Percentiles rank a stretch among this genome's conserved stretches.
phyloP scores from a whole-genome alignment of 306 rosid genomes.

The Oxytropis ochrocephala region DNA sequence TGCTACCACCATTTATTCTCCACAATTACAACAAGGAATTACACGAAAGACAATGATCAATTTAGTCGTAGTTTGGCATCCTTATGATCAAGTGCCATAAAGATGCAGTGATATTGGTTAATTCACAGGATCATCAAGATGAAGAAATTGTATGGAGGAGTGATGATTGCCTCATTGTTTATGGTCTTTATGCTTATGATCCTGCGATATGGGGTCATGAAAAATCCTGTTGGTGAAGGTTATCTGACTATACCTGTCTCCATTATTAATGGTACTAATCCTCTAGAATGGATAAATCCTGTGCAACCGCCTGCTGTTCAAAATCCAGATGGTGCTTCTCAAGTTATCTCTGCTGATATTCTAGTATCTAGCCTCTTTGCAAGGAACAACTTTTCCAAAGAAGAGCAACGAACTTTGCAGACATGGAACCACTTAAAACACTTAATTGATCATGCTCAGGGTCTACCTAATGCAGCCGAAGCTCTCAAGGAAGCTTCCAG shows the following conservation, averaged over 20 bases:
- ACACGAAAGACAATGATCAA: conserved; percentile 5
- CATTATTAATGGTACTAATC: conserved; percentile 51
- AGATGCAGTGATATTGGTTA: conserved; percentile 26
- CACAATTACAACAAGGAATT: not conserved
- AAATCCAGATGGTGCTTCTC: conserved; percentile 55
- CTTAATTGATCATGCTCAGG: conserved; percentile 60
- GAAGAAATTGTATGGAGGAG: conserved; percentile 81
- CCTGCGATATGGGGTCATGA: conserved; percentile 63
- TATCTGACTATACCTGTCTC: conserved; percentile 39
- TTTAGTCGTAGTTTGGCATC: conserved; percentile 13
- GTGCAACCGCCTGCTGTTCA: conserved; percentile 53
- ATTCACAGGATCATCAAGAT: conserved; percentile 40
- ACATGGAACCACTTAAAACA: conserved; percentile 78
- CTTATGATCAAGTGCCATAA: conserved; percentile 24
- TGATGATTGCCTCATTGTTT: conserved; percentile 54
- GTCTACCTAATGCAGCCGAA: conserved; percentile 83
- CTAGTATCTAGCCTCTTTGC: conserved; percentile 60
- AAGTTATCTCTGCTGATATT: conserved; percentile 58
- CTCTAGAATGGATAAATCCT: conserved; percentile 75
- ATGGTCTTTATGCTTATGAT: conserved; percentile 73
- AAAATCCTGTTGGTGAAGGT: conserved; percentile 51
- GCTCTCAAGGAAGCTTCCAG: conserved; percentile 91
- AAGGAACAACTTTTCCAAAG: conserved; percentile 50
- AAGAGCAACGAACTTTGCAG: conserved; percentile 58
- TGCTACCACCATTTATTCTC: conserved; percentile 1